Base-by-base conservation (phyloP, 257 asterid species). In the Dorcoceras hygrometricum region DNA sequence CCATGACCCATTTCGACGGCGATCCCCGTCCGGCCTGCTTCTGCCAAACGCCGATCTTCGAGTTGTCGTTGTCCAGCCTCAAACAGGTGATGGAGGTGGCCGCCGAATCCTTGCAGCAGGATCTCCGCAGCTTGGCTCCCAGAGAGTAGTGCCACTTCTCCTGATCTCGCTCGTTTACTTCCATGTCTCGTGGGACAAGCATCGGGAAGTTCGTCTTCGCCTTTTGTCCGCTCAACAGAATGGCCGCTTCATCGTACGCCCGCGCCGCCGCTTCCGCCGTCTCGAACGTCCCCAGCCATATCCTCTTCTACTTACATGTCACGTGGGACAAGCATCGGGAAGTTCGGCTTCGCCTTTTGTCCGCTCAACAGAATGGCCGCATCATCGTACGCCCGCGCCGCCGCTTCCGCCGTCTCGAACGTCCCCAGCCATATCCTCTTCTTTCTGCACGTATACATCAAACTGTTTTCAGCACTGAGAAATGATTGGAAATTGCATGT, bases 351-450 rank as follows among this genome's bases (percentile, higher is more conserved):
- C 16, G 89, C 89, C 12, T 84, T 84, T 46, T 87, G 65, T 25
- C 89, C 89, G 10, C 80, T 79, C 87, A 84, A 79, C 32, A 84
- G 55, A 48, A 84, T 46, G 0, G 89, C 89, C 1, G 89, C 89
- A 58, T 84, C 83, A 16, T 84, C 89, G 19, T 84, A 84, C 2
- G 89, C 89, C 53, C 77, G 73, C 0, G 89, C 89, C 0, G 89
- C 89, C 22, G 81, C 87, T 64, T 84, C 89, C 0, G 89, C 89
- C 1, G 86, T 81, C 59, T 81, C 89, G 57, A 79, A 84, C 0
- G 89, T 84, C 23, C 89, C 89, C 9, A 84, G 71, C 89, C 89
- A 84, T 23, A 84, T 82, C 77, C 89, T 84, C 66, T 81, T 81
- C 67, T 84, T 84, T 82, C 89, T 84, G 54, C 20, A 22, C 4